Evolutionary conservation across 805 yeast species (phyloP).

Genomic region (Pichia scutulata): DNA sequence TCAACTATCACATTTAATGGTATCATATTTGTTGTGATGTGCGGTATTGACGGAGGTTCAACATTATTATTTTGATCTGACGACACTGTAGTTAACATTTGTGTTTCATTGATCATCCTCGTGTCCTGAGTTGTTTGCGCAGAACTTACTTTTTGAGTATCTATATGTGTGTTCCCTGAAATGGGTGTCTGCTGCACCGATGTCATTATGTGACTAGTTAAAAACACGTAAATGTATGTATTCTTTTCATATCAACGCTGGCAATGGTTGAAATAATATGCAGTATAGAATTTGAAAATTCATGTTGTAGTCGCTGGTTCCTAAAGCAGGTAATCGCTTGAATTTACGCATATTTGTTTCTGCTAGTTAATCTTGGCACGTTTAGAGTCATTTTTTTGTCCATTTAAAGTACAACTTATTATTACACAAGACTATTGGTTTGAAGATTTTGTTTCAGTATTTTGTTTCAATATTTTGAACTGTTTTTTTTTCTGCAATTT

Average conservation of each 20-base stretch:
- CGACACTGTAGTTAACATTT: background rate
- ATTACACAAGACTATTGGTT: too few relatives aligned
- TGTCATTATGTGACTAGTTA: background rate
- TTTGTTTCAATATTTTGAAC: too few relatives aligned
- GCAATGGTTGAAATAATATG: too few relatives aligned
- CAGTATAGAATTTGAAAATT: background rate
- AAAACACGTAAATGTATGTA: background rate
- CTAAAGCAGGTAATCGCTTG: background rate
- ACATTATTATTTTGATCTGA: background rate
- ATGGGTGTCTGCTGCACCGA: background rate
- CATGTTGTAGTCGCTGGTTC: background rate
- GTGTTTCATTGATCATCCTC: background rate
- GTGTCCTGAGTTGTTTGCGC: background rate
- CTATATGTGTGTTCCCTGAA: background rate
- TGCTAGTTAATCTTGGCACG: background rate
- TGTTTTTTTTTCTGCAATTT: background rate
- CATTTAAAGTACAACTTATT: too few relatives aligned
- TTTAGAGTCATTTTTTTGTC: too few relatives aligned
- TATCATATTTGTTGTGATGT: constrained; percentile 61
- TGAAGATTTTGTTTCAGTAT: too few relatives aligned
- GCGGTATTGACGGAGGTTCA: constrained; percentile 42
- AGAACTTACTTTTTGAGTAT: background rate
- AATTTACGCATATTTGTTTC: background rate
- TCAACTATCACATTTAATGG: constrained; percentile 55
- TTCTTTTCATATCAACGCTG: too few relatives aligned